Percentiles rank a stretch among this genome's conserved stretches.
These are phyloP conservation scores for Gynochthodes officinalis DNA, from an alignment of 257 asterid genomes.

Conservation along the genomic window DNA sequence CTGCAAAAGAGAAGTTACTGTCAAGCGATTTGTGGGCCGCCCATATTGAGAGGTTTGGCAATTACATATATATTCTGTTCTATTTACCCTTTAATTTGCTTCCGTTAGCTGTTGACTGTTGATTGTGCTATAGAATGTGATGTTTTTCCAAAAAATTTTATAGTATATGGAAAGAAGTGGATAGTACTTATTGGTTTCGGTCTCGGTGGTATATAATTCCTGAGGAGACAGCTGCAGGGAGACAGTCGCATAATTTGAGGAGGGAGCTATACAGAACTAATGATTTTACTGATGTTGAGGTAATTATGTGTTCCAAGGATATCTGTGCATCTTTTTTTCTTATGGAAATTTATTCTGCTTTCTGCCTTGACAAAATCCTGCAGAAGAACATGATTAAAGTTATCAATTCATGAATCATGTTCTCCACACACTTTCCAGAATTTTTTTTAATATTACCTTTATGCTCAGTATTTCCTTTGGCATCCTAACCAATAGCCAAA, in stretches of 20 bases:
- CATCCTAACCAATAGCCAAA: neutral
- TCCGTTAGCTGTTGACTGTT: neutral
- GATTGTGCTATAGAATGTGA: neutral
- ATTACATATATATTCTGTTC: neutral
- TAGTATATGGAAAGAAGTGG: slow-evolving; percentile 93
- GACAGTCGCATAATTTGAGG: slow-evolving; percentile 88
- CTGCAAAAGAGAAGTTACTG: slow-evolving; percentile 81
- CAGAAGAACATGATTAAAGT: neutral
- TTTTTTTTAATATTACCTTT: neutral
- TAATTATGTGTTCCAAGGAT: slow-evolving; percentile 17
- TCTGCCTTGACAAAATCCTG: neutral
- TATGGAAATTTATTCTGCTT: neutral
- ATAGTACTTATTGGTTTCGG: slow-evolving; percentile 74
- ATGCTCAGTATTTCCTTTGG: neutral
- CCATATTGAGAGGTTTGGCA: slow-evolving; percentile 58
- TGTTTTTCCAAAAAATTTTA: neutral
- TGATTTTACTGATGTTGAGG: slow-evolving; percentile 82
- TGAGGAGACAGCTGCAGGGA: slow-evolving; percentile 83
- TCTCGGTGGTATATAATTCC: slow-evolving; percentile 85
- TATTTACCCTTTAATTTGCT: neutral
- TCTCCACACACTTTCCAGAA: neutral
- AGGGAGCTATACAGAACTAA: slow-evolving; percentile 85
- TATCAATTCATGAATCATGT: neutral
- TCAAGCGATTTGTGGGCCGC: slow-evolving; percentile 92
- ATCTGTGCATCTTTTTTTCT: neutral